Base-by-base conservation (phyloP, 768 basidiomycete genomes). In the Rickenella mellea region DNA sequence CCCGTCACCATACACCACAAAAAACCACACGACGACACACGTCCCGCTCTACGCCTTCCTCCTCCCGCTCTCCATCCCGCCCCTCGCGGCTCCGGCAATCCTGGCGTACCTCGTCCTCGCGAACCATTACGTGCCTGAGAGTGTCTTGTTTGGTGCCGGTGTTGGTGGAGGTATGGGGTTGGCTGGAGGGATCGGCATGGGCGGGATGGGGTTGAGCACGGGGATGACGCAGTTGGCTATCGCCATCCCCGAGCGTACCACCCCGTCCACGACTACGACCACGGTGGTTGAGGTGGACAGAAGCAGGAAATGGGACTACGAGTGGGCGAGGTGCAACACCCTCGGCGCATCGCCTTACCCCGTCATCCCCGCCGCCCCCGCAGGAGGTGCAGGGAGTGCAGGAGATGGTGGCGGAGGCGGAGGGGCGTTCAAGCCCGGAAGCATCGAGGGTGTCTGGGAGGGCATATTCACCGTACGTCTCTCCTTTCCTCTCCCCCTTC, bases 391-490 rank as follows among this genome's bases (percentile, higher is more conserved):
- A n/a, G n/a, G n/a, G n/a, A n/a, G n/a, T n/a, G n/a, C n/a, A n/a
- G n/a, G n/a, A n/a, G n/a, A n/a, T n/a, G n/a, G n/a, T n/a, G n/a
- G n/a, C n/a, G n/a, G n/a, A n/a, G n/a, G n/a, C n/a, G n/a, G n/a
- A n/a, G n/a, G n/a, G 33, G 67, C 71, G 14, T 83, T 80, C 52
- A 64, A 58, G 22, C 74, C 78, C 3, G 82, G 84, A 37, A 83
- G 80, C 44, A 59, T 85, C 27, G 80, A 86, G 46, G 86, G 85
- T 5, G 62, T 78, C 11, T 89, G 85, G 85, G 86, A 89, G 56
- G 85, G 85, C 2, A 57, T 76, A 27, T 88, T 89, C 52, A 80
- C 76, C 14, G 85, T 84, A 51, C 47, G 77, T 63, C 27, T 11
- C 24, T n/a, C n/a, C 21, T 35, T 21, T 27, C 24, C 26, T 24